Conservation (phyloP, 169 alveolate genomes). For the Cryptosporidium viatorum region DNA sequence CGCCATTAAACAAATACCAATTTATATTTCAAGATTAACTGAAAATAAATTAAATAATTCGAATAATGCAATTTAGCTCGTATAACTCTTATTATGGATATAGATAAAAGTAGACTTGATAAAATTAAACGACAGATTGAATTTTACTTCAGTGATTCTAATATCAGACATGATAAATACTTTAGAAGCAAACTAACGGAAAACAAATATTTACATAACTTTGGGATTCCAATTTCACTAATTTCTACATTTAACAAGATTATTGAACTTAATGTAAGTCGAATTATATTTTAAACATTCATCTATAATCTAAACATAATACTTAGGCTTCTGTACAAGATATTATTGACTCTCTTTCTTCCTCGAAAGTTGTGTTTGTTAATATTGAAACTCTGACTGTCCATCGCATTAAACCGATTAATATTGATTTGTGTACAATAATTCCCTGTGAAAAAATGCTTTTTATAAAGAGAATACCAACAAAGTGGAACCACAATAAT, state of each 20-base stretch:
- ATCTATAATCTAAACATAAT: not conserved
- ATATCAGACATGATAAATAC: constrained; percentile 61
- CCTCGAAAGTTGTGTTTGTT: constrained; percentile 30
- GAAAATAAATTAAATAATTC: not conserved
- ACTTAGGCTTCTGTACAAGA: constrained; percentile 42
- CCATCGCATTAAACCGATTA: constrained; percentile 41
- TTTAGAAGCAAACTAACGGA: constrained; percentile 33
- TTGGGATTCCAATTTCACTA: constrained; percentile 58
- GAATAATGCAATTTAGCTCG: not conserved
- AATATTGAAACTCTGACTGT: constrained; percentile 44
- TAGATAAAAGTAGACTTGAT: not conserved
- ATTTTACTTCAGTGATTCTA: constrained; percentile 67
- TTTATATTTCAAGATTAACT: not conserved
- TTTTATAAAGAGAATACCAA: constrained; percentile 70
- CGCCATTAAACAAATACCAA: not conserved
- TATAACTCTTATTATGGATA: not conserved
- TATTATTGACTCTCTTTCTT: constrained; percentile 38
- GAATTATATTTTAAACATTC: no score
- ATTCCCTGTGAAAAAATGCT: constrained; percentile 48
- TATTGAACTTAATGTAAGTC: constrained; percentile 35
- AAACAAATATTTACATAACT: constrained; percentile 2
- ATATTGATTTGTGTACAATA: constrained; percentile 10
- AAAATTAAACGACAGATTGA: constrained; percentile 55
- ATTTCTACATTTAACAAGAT: constrained; percentile 40
- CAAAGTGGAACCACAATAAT: constrained; percentile 31